Evolutionary conservation across 805 yeast genomes (phyloP).

Genomic region (Phaffomyces thermotolerans): DNA sequence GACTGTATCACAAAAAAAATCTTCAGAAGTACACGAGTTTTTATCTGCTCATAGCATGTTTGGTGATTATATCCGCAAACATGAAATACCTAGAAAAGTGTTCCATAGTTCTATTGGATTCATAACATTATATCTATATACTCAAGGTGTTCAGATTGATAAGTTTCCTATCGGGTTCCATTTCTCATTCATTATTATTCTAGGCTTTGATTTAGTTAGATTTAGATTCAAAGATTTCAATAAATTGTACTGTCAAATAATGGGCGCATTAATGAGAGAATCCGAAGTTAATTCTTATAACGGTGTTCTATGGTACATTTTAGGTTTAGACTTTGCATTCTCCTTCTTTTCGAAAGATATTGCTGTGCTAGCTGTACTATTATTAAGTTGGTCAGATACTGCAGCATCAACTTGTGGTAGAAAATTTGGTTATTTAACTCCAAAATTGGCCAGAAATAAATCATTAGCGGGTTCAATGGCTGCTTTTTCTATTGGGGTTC

Average conservation of each 20-base stretch:
- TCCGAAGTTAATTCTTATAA: slow-evolving; percentile 66
- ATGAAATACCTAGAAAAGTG: slow-evolving; percentile 83
- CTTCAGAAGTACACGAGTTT: slow-evolving; percentile 9
- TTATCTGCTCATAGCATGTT: slow-evolving; percentile 37
- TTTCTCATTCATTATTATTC: slow-evolving; percentile 47
- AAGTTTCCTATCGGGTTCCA: slow-evolving; percentile 56
- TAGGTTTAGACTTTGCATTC: slow-evolving; percentile 73
- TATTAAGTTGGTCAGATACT: slow-evolving; percentile 95
- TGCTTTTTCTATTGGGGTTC: slow-evolving; percentile 67
- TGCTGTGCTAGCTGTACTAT: slow-evolving; percentile 61
- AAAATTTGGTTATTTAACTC: slow-evolving; percentile 75
- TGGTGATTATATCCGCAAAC: slow-evolving; percentile 55
- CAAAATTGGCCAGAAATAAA: slow-evolving; percentile 65
- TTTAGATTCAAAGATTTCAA: slow-evolving; percentile 58
- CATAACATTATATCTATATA: slow-evolving; percentile 66
- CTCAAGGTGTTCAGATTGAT: slow-evolving; percentile 46
- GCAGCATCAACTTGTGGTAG: slow-evolving; percentile 95
- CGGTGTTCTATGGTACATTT: slow-evolving; percentile 82
- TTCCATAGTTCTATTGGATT: slow-evolving; percentile 89
- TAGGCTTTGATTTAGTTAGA: slow-evolving; percentile 61
- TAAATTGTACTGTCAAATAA: slow-evolving; percentile 50
- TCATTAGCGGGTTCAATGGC: slow-evolving; percentile 89
- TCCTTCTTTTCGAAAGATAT: slow-evolving; percentile 72
- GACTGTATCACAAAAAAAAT: not conserved
- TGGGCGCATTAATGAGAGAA: slow-evolving; percentile 83